Evolutionary conservation across 1,284 basidiomycete genomes (phyloP), one percentile per base, ranked within the genome.

Genomic region (Cryptococcus sp.): DNA sequence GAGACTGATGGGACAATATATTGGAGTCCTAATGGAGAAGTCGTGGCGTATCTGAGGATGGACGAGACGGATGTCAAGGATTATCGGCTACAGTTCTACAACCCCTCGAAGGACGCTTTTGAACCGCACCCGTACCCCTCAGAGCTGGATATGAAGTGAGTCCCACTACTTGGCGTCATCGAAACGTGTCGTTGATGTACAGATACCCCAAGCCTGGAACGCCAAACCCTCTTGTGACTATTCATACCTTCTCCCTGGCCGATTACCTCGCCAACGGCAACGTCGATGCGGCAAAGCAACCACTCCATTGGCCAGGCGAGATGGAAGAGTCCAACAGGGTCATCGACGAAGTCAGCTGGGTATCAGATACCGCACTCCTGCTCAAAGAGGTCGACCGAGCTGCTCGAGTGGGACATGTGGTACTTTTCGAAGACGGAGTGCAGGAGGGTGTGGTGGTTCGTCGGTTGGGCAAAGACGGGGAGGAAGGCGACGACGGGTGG

Each of bases 401-500:
- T 45, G 87, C 87, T 1, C 80, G 85, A 57, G 78, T 80, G 34
- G 89, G 91, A 14, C 83, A 78, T 48, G 85, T 91, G 0, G 79
- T 90, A 0, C 69, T 85, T 4, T 93, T 94, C 60, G 77, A 87
- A 54, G 71, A 66, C 34, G 66, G 60, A 16, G 52, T 48, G 5
- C 51, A 38, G 40, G 67, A 57, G 23, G 91, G 82, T 11, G 73
- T 65, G 44, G 80, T 86, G 12, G 86, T 88, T 12, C 78, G 87
- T 50, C 84, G 77, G 55, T 75, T 88, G 18, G 90, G 91, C 12
- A 82, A 81, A 65, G 72, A 82, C 16, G 88, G 88, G 4, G 89
- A 92, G 64, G 79, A 92, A 64, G 85, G 83, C 0, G 92, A 94
- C 63, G 81, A 83, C 36, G 94, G 94, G 0, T 97, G 94, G 93